These are phyloP conservation scores for Fusarium dimerum DNA, from an alignment of 2,329 filamentous ascomycete genomes.

Conservation along the genomic window DNA sequence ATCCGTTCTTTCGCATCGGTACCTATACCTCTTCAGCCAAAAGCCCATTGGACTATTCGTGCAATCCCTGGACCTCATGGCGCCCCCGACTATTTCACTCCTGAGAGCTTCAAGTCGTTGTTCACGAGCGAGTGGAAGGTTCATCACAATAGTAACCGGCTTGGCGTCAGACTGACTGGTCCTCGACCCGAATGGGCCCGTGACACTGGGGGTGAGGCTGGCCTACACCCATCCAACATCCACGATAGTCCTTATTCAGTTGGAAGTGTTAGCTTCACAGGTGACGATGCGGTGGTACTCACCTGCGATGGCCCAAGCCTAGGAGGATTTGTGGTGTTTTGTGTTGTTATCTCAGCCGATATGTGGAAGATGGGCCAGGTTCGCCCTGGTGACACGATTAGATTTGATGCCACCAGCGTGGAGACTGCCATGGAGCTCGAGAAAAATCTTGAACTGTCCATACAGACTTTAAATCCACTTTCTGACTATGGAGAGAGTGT, in stretches of 20 bases:
- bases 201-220: slow-evolving; percentile 38
- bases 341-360: slow-evolving; percentile 39
- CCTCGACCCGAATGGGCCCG: slow-evolving; percentile 41
- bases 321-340: slow-evolving; percentile 43
- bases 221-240: slow-evolving; percentile 44
- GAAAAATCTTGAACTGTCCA: slow-evolving; percentile 17
- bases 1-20: not conserved
- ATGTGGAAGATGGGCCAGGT: slow-evolving; percentile 46
- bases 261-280: slow-evolving; percentile 45
- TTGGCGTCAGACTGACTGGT: slow-evolving; percentile 41
- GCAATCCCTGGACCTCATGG: slow-evolving; percentile 43
- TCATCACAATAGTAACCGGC: slow-evolving; percentile 43
- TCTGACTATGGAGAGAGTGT: not conserved
- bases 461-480: slow-evolving; percentile 20
- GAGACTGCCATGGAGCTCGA: slow-evolving; percentile 28
- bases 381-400: slow-evolving; percentile 40
- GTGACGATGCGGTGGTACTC: slow-evolving; percentile 42
- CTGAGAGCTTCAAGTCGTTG: slow-evolving; percentile 30
- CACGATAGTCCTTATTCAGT: slow-evolving; percentile 42
- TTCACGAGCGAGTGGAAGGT: slow-evolving; percentile 40
- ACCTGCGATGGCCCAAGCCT: slow-evolving; percentile 42
- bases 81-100: slow-evolving; percentile 39
- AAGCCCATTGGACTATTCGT: slow-evolving; percentile 32
- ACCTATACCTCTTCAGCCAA: slow-evolving; percentile 27
- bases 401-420: slow-evolving; percentile 32